Base-by-base conservation (phyloP, 2,329 filamentous ascomycete genomes). In the Beauveria scarabaeidicola region DNA sequence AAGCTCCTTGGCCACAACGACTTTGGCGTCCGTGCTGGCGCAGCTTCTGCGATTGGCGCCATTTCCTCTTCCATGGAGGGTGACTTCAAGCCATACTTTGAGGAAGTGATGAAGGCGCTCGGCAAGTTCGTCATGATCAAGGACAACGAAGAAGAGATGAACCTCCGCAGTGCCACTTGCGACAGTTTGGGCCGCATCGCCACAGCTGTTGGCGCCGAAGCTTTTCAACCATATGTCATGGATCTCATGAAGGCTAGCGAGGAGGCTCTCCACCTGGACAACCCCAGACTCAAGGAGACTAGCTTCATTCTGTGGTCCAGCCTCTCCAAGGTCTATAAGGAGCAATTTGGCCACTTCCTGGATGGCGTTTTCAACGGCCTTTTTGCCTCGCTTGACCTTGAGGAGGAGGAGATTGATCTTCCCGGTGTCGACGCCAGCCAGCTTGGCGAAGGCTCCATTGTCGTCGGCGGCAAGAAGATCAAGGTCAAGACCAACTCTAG, bases 271-370 rank as follows among this genome's bases (percentile, higher is more conserved):
- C 81, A 88, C 66, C 85, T 99, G 3, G 92, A 91, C 67, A 92
- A 97, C 76, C 89, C 92, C 46, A 85, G 92, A 60, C 85, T 97
- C 55, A 90, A 91, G 74, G 94, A 99, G 79, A 97, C 91, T 63
- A 96, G 91, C 72, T 99, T 96, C 77, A 95, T 97, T 63, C 82
- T 99, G 58, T 99, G 94, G 93, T 91, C 90, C 65, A 91, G 90
- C 44, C 86, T 99, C 70, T 89, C 93, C 63, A 95, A 95, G 78
- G 91, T 97, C 10, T 97, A 97, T 74, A 87, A 88, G 68, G 88
- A 90, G 69, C 81, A 91, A 58, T 93, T 95, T 63, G 83, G 85
- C 60, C 86, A 89, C 61, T 94, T 91, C 76, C 81, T 94, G 7
- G 79, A 83, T 0, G 89, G 88, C 54, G 89, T 91, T 54, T 88